phyloP scores from a whole-genome alignment of 352 stramenopile genomes.

The Globisporangium irregulare region DNA sequence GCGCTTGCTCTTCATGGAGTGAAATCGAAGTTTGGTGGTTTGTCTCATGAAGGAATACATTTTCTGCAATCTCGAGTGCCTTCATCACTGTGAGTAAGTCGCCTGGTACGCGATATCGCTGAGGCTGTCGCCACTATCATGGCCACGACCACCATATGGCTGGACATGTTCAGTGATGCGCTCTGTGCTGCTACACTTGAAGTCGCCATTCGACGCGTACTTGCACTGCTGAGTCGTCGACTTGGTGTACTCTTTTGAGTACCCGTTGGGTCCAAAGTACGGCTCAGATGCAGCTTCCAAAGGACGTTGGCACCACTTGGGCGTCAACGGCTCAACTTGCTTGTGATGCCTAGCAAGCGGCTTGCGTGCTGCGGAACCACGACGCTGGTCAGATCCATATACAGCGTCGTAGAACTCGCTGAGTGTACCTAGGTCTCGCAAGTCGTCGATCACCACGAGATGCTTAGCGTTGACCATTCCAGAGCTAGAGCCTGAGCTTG shows the following conservation, averaged over 20 bases:
- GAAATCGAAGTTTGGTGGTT: background rate
- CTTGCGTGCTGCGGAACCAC: background rate
- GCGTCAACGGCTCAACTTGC: background rate
- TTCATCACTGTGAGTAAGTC: background rate
- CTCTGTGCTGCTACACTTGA: slow-evolving; percentile 11
- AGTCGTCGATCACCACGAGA: background rate
- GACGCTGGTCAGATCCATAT: background rate
- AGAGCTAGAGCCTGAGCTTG: background rate
- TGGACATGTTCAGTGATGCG: background rate
- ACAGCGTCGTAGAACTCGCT: background rate
- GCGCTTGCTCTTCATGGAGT: background rate
- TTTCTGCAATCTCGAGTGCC: background rate
- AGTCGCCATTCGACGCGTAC: slow-evolving; percentile 4
- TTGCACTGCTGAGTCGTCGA: slow-evolving; percentile 2
- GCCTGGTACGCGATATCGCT: background rate
- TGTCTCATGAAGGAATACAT: background rate
- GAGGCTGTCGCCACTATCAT: background rate
- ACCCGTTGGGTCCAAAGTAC: background rate
- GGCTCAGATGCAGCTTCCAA: background rate
- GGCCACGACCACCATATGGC: background rate
- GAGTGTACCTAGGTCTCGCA: background rate
- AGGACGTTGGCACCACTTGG: background rate
- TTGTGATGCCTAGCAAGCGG: background rate
- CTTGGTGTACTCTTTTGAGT: background rate
- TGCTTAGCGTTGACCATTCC: background rate